Percentiles rank a stretch among this genome's conserved stretches.
These are phyloP conservation scores for Phyllosticta citribraziliensis DNA, from an alignment of 2,329 filamentous ascomycete species.

Conservation along the genomic window DNA sequence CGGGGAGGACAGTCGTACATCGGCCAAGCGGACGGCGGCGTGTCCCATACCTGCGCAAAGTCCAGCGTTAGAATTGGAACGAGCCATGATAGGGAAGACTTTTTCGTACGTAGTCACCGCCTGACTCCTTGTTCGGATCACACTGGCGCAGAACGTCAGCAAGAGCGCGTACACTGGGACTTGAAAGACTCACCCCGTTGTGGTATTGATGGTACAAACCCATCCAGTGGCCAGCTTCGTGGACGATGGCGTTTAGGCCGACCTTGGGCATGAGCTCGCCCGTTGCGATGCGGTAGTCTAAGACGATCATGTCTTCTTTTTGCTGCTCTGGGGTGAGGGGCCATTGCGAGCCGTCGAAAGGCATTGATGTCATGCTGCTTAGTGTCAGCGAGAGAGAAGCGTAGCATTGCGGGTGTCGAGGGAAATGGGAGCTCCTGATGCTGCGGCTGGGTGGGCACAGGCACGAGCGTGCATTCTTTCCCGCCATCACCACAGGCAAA, in stretches of 20 bases:
- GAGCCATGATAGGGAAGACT: no score
- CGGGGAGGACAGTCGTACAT: neutral
- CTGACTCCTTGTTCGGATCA: constrained; percentile 12
- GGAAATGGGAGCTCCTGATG: no score
- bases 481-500: no score
- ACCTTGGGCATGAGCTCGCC: neutral
- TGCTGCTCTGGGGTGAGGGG: neutral
- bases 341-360: neutral
- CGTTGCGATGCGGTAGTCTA: neutral
- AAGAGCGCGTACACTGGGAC: neutral
- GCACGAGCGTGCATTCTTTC: no score
- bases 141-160: neutral
- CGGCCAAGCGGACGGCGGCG: neutral
- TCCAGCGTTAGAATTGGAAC: no score
- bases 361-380: neutral
- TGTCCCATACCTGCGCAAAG: neutral
- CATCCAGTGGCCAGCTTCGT: constrained; percentile 26
- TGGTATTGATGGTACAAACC: constrained; percentile 22
- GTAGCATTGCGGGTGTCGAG: no score
- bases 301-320: neutral
- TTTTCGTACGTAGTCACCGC: constrained; percentile 17
- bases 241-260: constrained; percentile 18
- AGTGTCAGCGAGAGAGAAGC: neutral
- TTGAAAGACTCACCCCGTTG: constrained; percentile 10
- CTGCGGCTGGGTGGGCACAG: no score